Base-by-base conservation (phyloP, 2,329 filamentous ascomycete genomes). In the Colletotrichum paranaense region DNA sequence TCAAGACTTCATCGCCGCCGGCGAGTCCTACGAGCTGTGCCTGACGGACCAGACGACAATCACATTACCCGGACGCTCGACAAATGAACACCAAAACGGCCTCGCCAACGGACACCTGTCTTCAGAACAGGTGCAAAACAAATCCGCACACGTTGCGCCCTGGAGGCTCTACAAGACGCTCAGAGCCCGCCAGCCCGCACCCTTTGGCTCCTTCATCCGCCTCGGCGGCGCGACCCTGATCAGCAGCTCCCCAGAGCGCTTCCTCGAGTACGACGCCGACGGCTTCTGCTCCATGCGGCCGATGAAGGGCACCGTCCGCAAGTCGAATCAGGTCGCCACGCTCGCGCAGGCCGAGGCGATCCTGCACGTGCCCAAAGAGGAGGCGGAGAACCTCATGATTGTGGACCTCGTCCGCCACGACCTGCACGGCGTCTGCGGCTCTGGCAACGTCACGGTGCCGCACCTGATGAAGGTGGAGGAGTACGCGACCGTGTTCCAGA, bases 301-400 rank as follows among this genome's bases (percentile, higher is more conserved):
- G 0, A 98, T 98, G 91, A 98, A 98, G 85, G 96, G 96, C 60
- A 98, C 96, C 0, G 95, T 98, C n/a, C 92, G 92, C 77, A 97
- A 97, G 78, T 90, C 89, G 0, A 85, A 87, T 1, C 86, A 86
- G 1, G 91, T 88, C 0, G 80, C 92, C 49, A 97, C 93, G 0
- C 86, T 93, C n/a, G 89, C 88, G 5, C 89, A 93, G 78, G 95
- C 96, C 1, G 91, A 92, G 74, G 84, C 85, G 32, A 90, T 97
- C 52, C 89, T 98, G 16, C 90, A 92, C 70, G 89, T 94, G 0
- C 92, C 94, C 26, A 98, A 98, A 81, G 97, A 98, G 82, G 92
- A 94, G 78, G 96, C 96, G 0, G 96, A 98, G 85, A 98, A 98
- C 79, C 88, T 98, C 28, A 98, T 98, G 97, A 98, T 98, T 78